These are phyloP conservation scores for Aspergillus sclerotiicarbonarius DNA, from an alignment of 495 filamentous ascomycete genomes.

Conservation along the genomic window DNA sequence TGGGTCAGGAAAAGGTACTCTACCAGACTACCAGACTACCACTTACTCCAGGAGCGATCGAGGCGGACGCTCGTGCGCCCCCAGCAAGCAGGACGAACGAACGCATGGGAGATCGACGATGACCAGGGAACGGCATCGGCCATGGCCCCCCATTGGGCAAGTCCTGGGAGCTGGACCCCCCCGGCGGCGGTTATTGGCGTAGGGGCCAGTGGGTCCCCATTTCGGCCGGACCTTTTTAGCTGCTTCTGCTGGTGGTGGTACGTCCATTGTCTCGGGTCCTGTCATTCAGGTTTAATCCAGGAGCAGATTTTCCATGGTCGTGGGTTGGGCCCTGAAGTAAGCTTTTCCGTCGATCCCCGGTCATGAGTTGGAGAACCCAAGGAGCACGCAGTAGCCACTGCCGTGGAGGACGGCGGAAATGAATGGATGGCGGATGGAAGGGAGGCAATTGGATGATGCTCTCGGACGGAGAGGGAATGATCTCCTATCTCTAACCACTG, in stretches of 20 bases:
- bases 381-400: neutral
- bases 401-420: neutral
- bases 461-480: neutral
- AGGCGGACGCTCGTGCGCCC: constrained; percentile 16
- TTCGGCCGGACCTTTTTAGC: constrained; percentile 17
- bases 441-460: neutral
- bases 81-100: constrained; percentile 13
- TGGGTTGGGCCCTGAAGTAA: constrained; percentile 15
- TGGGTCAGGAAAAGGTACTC: neutral
- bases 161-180: neutral
- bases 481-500: neutral
- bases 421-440: neutral
- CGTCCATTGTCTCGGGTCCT: constrained; percentile 30
- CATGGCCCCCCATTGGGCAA: neutral
- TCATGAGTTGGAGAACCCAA: neutral
- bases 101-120: constrained; percentile 24
- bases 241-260: constrained; percentile 19
- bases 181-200: constrained; percentile 7
- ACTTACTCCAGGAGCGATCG: neutral
- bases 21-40: neutral
- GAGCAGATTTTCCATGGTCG: constrained; percentile 10
- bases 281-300: constrained; percentile 20
- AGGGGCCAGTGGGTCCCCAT: constrained; percentile 3
- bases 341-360: constrained; percentile 20
- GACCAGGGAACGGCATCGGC: constrained; percentile 18